phyloP scores from a whole-genome alignment of 164 flowering plant genomes.

The Aristolochia californica region DNA sequence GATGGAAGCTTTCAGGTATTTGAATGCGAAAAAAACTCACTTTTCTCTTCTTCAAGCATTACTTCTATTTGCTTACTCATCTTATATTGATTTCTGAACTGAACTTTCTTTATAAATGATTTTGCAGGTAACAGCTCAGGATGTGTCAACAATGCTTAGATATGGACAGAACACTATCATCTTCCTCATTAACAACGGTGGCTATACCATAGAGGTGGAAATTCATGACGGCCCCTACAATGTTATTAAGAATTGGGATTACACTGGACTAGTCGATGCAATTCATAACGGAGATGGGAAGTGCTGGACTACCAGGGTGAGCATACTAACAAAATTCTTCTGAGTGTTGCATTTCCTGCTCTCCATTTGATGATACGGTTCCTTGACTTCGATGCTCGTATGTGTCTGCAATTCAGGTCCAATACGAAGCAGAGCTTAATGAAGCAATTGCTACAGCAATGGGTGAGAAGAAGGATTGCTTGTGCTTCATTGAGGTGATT shows the following conservation, averaged over 20 bases:
- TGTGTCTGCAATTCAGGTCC: constrained; percentile 28
- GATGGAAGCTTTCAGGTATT: constrained; percentile 80
- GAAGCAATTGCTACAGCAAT: constrained; percentile 57
- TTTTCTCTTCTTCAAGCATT: too few relatives aligned
- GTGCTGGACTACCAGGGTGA: constrained; percentile 36
- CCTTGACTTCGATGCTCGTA: not conserved
- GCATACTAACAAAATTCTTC: too few relatives aligned
- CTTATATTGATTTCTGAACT: not conserved
- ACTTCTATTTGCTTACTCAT: too few relatives aligned
- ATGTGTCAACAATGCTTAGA: constrained; percentile 68
- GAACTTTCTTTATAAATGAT: not conserved
- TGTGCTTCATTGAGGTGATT: constrained; percentile 82
- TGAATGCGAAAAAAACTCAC: too few relatives aligned
- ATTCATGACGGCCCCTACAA: constrained; percentile 36
- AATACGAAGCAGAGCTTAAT: constrained; percentile 52
- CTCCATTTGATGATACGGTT: not conserved
- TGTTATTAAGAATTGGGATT: constrained; percentile 48
- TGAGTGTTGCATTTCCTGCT: too few relatives aligned
- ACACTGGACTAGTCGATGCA: constrained; percentile 35
- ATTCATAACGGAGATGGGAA: constrained; percentile 40
- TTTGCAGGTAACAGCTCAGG: constrained; percentile 72
- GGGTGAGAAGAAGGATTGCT: constrained; percentile 43
- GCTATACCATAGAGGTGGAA: constrained; percentile 42
- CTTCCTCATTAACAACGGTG: constrained; percentile 82
- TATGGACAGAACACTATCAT: constrained; percentile 59